phyloP scores from a whole-genome alignment of 441 rosid species.

The Aquilaria agallochum region DNA sequence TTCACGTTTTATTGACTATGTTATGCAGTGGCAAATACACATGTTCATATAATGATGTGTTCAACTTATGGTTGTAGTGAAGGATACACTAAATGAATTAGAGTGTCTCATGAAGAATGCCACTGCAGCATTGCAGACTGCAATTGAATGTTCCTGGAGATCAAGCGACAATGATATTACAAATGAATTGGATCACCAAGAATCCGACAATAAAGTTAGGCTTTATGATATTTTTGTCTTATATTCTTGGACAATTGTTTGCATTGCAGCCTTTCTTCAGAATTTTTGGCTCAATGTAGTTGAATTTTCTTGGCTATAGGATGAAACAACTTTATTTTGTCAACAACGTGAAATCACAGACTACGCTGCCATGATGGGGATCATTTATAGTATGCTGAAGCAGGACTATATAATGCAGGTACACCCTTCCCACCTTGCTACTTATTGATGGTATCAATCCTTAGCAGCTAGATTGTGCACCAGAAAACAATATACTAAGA shows the following conservation, averaged over 20 bases:
- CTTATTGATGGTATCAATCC: no score
- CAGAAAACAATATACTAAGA: no score
- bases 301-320: constrained; percentile 21
- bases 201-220: constrained; percentile 36
- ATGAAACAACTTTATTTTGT: constrained; percentile 19
- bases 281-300: neutral
- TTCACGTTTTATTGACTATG: neutral
- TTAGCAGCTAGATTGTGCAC: no score
- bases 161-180: constrained; percentile 21
- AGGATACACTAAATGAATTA: constrained; percentile 48
- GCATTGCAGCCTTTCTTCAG: neutral
- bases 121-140: constrained; percentile 29
- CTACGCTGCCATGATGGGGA: constrained; percentile 46
- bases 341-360: constrained; percentile 37
- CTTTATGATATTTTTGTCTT: neutral
- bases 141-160: constrained; percentile 23
- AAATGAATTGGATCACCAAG: constrained; percentile 25
- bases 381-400: constrained; percentile 67
- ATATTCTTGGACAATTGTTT: neutral
- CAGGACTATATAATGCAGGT: constrained; percentile 88
- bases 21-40: neutral
- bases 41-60: neutral
- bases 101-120: constrained; percentile 46
- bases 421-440: neutral
- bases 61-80: constrained; percentile 36